Percentiles rank a stretch among this genome's conserved stretches.
phyloP scores from a whole-genome alignment of 2,329 filamentous ascomycete species.

The Pseudonectria buxi region DNA sequence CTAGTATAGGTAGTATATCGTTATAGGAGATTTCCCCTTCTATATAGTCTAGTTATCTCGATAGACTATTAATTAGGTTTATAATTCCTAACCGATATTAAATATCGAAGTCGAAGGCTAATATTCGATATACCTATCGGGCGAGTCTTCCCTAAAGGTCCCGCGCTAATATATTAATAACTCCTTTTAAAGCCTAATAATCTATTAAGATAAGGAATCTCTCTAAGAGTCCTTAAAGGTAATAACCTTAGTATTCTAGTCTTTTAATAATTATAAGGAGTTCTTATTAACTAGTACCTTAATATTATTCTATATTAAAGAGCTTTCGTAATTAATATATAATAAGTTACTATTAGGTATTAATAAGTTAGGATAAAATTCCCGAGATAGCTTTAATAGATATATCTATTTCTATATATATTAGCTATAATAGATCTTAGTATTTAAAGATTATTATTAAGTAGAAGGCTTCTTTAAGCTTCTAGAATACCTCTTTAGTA shows the following conservation, averaged over 20 bases:
- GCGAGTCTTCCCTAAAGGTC: not conserved
- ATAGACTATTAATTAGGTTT: not conserved
- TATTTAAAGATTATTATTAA: conserved; percentile 3
- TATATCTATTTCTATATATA: conserved; percentile 1
- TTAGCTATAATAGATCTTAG: not conserved
- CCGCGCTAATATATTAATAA: not conserved
- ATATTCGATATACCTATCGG: conserved; percentile 1
- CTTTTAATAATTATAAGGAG: not conserved
- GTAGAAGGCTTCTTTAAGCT: not conserved
- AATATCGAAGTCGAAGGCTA: conserved; percentile 1
- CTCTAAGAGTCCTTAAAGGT: not conserved
- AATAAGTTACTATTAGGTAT: conserved; percentile 1
- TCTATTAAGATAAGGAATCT: conserved; percentile 1
- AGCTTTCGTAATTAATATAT: conserved; percentile 2
- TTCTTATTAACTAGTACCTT: conserved; percentile 1
- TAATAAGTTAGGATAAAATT: not conserved
- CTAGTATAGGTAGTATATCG: too few species aligned
- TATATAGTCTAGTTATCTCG: not conserved
- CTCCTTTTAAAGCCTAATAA: conserved; percentile 1
- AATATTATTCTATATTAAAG: conserved; percentile 1
- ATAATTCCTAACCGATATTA: not conserved
- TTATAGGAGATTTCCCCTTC: too few species aligned
- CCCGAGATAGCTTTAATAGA: not conserved
- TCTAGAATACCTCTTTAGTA: not conserved
- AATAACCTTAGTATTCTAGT: not conserved